These are phyloP conservation scores for Gossypium schwendimanii DNA, from an alignment of 441 rosid species.

Conservation along the genomic window DNA sequence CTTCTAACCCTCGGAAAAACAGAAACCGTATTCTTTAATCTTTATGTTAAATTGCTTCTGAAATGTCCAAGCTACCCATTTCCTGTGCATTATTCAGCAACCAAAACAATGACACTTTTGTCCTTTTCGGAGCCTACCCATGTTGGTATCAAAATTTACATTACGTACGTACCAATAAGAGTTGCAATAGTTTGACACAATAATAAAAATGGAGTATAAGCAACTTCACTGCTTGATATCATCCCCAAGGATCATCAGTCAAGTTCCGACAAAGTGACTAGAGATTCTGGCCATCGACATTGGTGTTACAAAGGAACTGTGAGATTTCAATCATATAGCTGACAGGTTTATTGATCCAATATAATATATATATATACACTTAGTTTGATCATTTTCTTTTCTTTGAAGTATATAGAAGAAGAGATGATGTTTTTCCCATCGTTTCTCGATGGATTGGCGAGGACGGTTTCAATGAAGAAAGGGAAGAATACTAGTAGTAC, in stretches of 20 bases:
- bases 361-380: neutral
- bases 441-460: slow-evolving; percentile 52
- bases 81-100: neutral
- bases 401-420: neutral
- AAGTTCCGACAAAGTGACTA: neutral
- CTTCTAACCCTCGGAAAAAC: neutral
- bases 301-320: neutral
- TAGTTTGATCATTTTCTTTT: neutral
- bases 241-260: neutral
- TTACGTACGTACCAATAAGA: neutral
- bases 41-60: neutral
- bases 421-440: slow-evolving; percentile 45
- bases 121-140: neutral
- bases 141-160: neutral
- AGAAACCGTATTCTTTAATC: neutral
- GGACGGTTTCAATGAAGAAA: slow-evolving; percentile 51
- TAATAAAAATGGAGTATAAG: neutral
- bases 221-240: neutral
- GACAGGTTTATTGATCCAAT: neutral
- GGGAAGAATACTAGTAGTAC: slow-evolving; percentile 21
- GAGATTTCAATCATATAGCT: neutral
- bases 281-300: neutral
- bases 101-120: neutral
- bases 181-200: neutral
- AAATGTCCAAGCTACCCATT: neutral